Conservation (phyloP, 2,329 filamentous ascomycete species). For the Mycogone perniciosa region DNA sequence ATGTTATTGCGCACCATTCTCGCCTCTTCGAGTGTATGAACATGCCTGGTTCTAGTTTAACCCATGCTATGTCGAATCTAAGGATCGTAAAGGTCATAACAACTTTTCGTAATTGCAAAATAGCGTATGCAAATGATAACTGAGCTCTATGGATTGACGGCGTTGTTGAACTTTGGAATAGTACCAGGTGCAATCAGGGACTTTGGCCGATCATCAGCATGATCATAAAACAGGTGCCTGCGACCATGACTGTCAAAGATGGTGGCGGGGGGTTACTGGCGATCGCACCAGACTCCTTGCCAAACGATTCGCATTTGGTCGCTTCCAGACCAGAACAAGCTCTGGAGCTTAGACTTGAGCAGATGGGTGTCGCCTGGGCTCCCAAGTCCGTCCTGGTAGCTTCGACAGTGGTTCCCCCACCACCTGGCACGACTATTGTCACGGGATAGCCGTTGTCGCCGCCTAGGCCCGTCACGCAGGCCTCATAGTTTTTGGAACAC, state of each 20-base stretch:
- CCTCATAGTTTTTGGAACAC: conserved; percentile 48
- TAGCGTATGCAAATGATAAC: too few species aligned
- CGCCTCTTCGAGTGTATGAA: too few species aligned
- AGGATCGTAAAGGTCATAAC: too few species aligned
- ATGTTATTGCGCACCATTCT: too few species aligned
- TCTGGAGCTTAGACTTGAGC: conserved; percentile 46
- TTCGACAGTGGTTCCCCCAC: conserved; percentile 46
- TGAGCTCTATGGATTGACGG: too few species aligned
- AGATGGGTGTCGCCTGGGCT: conserved; percentile 46
- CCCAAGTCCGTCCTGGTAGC: conserved; percentile 35
- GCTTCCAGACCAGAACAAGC: conserved; percentile 43
- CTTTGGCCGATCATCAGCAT: neutral
- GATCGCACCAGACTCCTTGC: conserved; percentile 12
- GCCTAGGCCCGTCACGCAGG: conserved; percentile 45
- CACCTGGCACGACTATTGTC: conserved; percentile 50
- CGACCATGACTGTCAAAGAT: neutral
- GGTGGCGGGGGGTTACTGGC: neutral
- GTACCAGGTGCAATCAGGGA: neutral
- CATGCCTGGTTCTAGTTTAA: too few species aligned
- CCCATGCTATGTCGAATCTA: too few species aligned
- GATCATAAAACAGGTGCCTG: neutral
- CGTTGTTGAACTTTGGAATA: neutral
- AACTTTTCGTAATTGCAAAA: too few species aligned
- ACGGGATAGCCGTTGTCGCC: conserved; percentile 41
- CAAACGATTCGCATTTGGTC: conserved; percentile 31